phyloP scores from a whole-genome alignment of 768 basidiomycete genomes.

The Rhizopogon roseolus region DNA sequence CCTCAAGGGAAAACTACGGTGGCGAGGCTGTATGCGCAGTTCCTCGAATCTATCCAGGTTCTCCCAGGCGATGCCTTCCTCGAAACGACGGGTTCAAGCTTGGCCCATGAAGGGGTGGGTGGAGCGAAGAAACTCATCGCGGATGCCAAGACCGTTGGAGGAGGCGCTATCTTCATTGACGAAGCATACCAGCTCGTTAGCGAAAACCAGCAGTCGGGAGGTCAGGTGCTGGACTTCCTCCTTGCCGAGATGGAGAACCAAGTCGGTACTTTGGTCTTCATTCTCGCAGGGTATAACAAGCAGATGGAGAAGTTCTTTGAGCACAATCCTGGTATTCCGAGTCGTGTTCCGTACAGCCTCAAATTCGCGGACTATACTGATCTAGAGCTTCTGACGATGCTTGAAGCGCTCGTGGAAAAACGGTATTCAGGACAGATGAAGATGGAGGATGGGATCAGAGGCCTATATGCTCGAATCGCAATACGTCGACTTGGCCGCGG shows the following conservation, averaged over 20 bases:
- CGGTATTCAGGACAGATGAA: slow-evolving; percentile 46
- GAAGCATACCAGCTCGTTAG: slow-evolving; percentile 66
- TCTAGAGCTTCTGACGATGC: slow-evolving; percentile 49
- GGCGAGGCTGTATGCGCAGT: slow-evolving; percentile 58
- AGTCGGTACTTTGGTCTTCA: slow-evolving; percentile 59
- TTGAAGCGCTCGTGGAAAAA: slow-evolving; percentile 43
- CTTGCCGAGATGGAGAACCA: slow-evolving; percentile 75
- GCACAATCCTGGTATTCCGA: slow-evolving; percentile 64
- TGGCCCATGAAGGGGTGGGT: slow-evolving; percentile 53
- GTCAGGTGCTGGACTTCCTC: slow-evolving; percentile 62
- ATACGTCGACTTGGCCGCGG: slow-evolving; percentile 60
- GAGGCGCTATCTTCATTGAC: slow-evolving; percentile 65
- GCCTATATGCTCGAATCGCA: slow-evolving; percentile 51
- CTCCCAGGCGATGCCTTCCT: slow-evolving; percentile 49
- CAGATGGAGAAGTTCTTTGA: slow-evolving; percentile 79
- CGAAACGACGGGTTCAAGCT: slow-evolving; percentile 59
- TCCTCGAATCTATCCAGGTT: slow-evolving; percentile 50
- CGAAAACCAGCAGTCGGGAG: slow-evolving; percentile 42
- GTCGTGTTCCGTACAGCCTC: slow-evolving; percentile 61
- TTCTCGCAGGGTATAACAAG: slow-evolving; percentile 65
- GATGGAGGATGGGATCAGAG: slow-evolving; percentile 48
- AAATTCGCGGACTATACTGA: slow-evolving; percentile 61
- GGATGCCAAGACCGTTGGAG: slow-evolving; percentile 43
- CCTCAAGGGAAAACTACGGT: slow-evolving; percentile 63
- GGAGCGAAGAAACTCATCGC: slow-evolving; percentile 48